Conservation (phyloP, 2,329 filamentous ascomycete genomes). For the Aspergillus glaucus region DNA sequence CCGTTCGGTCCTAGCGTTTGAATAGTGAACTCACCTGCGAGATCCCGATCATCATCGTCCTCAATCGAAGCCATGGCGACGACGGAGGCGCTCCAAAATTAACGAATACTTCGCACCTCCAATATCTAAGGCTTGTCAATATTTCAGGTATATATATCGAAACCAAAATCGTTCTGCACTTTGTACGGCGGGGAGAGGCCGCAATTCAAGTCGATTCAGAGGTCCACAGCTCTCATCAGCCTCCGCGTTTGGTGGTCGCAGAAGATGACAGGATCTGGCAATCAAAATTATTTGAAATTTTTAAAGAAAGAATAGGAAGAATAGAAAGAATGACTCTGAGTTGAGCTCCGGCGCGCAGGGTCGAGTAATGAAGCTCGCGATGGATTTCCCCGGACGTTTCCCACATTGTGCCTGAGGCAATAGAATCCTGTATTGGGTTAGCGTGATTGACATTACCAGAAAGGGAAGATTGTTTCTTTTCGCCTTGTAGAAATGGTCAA, state of each 20-base stretch:
- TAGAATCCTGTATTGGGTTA: neutral
- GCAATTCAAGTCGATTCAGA: neutral
- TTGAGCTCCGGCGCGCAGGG: neutral
- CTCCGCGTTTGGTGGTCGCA: too few species aligned
- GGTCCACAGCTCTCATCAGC: too few species aligned
- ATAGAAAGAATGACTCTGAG: neutral
- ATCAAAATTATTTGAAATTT: too few species aligned
- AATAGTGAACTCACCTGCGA: constrained; percentile 26
- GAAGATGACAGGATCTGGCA: too few species aligned
- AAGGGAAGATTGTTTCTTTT: neutral
- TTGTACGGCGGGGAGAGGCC: neutral
- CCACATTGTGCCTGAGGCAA: constrained; percentile 10
- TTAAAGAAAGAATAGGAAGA: neutral
- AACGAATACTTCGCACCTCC: too few species aligned
- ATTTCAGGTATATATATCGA: neutral
- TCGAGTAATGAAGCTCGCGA: neutral
- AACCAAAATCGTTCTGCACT: neutral
- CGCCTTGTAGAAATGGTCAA: too few species aligned
- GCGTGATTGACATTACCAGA: neutral
- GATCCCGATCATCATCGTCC: constrained; percentile 39
- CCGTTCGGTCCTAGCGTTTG: neutral
- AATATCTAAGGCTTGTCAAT: neutral
- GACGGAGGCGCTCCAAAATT: neutral
- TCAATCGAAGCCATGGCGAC: constrained; percentile 26
- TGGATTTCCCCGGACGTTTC: constrained; percentile 8